Evolutionary conservation across 2,329 filamentous ascomycete genomes (phyloP).

Genomic region (Fusarium buxicola): DNA sequence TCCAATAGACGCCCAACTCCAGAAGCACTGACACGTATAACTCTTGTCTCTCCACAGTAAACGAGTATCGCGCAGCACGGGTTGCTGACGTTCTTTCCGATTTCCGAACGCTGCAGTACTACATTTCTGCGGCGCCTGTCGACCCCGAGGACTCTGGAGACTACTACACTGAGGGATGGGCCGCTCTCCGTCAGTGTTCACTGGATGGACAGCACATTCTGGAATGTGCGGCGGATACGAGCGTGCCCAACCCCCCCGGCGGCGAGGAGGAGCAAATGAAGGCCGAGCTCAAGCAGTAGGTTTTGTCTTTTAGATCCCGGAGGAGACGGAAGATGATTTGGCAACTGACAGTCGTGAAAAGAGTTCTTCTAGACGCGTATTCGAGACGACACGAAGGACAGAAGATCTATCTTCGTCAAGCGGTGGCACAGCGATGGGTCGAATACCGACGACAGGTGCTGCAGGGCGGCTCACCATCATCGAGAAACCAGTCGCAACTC

Average conservation of each 20-base stretch:
- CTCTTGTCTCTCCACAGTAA: conserved; percentile 58
- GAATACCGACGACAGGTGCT: conserved; percentile 65
- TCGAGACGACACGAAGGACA: conserved; percentile 71
- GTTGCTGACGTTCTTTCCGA: conserved; percentile 72
- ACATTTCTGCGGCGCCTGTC: conserved; percentile 67
- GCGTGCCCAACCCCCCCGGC: conserved; percentile 64
- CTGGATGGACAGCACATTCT: conserved; percentile 73
- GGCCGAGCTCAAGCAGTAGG: conserved; percentile 72
- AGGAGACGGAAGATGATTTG: neutral
- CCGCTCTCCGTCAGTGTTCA: conserved; percentile 69
- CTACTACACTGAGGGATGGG: conserved; percentile 73
- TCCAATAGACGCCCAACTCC: neutral
- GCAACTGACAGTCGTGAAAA: conserved; percentile 44
- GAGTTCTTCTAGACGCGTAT: conserved; percentile 70
- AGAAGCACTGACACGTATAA: conserved; percentile 35
- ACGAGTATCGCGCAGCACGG: conserved; percentile 68
- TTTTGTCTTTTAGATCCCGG: conserved; percentile 4
- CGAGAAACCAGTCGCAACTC: conserved; percentile 61
- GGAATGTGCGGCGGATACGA: conserved; percentile 71
- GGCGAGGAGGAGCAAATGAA: conserved; percentile 70
- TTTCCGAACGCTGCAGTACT: conserved; percentile 71
- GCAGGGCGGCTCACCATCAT: conserved; percentile 61
- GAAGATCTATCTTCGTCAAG: conserved; percentile 72
- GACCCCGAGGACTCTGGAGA: conserved; percentile 67
- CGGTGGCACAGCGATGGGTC: conserved; percentile 70